phyloP scores from a whole-genome alignment of 164 flowering plant genomes.

The Nelumbo lutea region DNA sequence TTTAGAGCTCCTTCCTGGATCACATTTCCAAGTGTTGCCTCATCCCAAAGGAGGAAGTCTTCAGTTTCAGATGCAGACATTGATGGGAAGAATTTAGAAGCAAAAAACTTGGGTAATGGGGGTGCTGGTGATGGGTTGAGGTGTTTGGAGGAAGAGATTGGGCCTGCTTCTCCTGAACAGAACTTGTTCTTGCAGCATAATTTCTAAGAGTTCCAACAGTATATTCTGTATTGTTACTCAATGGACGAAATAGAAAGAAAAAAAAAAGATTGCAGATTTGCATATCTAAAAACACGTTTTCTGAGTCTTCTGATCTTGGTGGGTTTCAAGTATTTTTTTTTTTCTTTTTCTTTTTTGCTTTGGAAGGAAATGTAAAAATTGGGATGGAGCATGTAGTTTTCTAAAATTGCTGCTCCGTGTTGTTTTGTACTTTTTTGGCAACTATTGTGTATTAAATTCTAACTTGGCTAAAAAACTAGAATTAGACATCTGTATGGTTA shows the following conservation, averaged over 20 bases:
- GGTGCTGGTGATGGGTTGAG: constrained; percentile 51
- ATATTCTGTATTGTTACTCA: background rate
- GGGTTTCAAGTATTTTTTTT: background rate
- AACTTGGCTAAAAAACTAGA: background rate
- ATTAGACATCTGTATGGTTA: background rate
- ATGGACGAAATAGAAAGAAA: background rate
- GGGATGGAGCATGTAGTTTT: constrained; percentile 10
- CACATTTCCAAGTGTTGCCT: constrained; percentile 90
- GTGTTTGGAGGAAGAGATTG: constrained; percentile 87
- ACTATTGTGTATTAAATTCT: background rate
- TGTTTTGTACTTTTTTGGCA: constrained; percentile 5
- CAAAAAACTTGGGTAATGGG: constrained; percentile 28
- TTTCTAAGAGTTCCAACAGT: constrained; percentile 32
- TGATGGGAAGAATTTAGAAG: constrained; percentile 47
- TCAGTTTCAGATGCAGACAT: constrained; percentile 76
- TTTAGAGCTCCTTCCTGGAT: constrained; percentile 97
- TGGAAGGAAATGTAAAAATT: constrained; percentile 5
- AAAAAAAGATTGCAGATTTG: background rate
- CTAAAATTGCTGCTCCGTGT: constrained; percentile 4
- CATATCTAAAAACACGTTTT: constrained; percentile 2
- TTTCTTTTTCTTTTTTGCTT: background rate
- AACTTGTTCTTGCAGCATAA: constrained; percentile 86
- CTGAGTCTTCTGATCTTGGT: constrained; percentile 6
- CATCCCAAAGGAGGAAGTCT: constrained; percentile 91
- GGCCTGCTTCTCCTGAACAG: constrained; percentile 87